Evolutionary conservation across 2,329 filamentous ascomycete species (phyloP), one percentile per base, ranked within the genome.

Genomic region (Coccinonectria pachysandricola): DNA sequence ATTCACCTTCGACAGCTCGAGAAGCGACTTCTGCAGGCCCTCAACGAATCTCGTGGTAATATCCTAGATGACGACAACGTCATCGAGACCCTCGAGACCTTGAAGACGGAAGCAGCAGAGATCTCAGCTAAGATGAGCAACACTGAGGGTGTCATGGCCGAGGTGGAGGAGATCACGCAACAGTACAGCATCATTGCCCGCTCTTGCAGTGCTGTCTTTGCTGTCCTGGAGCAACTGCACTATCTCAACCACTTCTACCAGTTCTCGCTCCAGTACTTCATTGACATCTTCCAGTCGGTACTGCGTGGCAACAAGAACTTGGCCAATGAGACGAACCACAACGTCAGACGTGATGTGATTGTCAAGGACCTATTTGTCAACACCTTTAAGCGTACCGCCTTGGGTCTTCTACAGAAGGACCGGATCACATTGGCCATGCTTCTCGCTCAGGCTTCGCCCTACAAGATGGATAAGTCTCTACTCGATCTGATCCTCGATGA

Each of bases 211-310:
- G 87, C 91, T 29, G 88, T 98, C 21, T 98, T 96, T 53, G 86
- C 92, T 16, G 83, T 98, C 9, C 66, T 98, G 35, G 92, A 98
- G 60, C 88, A 98, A 55, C 72, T 98, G 31, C 88, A 96, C 57
- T 92, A 95, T 51, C 78, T 98, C 53, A 95, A 98, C 55, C 91
- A 96, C 64, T 96, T 96, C 60, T 98, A 98, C 57, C 92, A 96
- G 53, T 98, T 98, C 67, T 98, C 91, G 19, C 69, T 98, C 33
- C 87, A 95, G 56, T 98, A 94, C 60, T 98, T 98, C 60, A 72
- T 94, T 29, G 83, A 95, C 52, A 98, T 98, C 43, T 98, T 98
- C 71, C 83, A 93, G 51, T 75, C 80, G 5, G 91, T 98, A 6
- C 68, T 98, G 19, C 80, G 80, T 42, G 71, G 75, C 32, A 92